Evolutionary conservation across 768 basidiomycete species (phyloP).

Genomic region (Phylloporus scabripes): DNA sequence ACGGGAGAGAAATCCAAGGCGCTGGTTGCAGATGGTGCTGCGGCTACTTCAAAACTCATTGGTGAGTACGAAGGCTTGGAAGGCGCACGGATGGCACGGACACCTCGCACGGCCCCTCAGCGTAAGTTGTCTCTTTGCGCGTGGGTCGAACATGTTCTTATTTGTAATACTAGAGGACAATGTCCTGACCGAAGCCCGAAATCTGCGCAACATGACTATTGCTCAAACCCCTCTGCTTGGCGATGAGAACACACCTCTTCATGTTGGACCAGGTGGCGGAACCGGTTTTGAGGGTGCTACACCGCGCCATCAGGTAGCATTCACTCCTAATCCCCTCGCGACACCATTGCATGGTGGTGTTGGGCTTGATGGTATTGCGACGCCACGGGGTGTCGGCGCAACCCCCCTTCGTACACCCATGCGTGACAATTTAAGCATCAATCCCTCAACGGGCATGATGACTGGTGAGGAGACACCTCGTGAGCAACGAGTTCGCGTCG

Average conservation of each 20-base stretch:
- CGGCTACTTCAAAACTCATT: conserved; percentile 78
- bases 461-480: conserved; percentile 65
- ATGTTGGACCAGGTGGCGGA: conserved; percentile 62
- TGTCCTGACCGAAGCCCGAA: conserved; percentile 90
- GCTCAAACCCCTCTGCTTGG: conserved; percentile 92
- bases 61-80: conserved; percentile 92
- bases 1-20: conserved; percentile 86
- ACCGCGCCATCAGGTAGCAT: conserved; percentile 83
- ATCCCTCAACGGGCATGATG: conserved; percentile 57
- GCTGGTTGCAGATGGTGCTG: conserved; percentile 74
- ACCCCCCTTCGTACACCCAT: conserved; percentile 94
- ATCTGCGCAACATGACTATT: conserved; percentile 89
- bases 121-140: conserved; percentile 48
- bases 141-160: conserved; percentile 8
- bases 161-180: conserved; percentile 69
- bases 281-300: conserved; percentile 96
- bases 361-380: conserved; percentile 41
- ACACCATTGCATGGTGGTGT: conserved; percentile 65
- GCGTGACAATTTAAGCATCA: conserved; percentile 89
- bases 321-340: conserved; percentile 94
- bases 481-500: conserved; percentile 57
- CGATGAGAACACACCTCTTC: conserved; percentile 95
- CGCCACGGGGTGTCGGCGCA: conserved; percentile 51
- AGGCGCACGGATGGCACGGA: conserved; percentile 85
- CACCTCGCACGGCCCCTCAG: conserved; percentile 90